Percentiles rank a stretch among this genome's conserved stretches.
These are phyloP conservation scores for Crithidia sp. DNA, from an alignment of 208 protist species.

Conservation along the genomic window DNA sequence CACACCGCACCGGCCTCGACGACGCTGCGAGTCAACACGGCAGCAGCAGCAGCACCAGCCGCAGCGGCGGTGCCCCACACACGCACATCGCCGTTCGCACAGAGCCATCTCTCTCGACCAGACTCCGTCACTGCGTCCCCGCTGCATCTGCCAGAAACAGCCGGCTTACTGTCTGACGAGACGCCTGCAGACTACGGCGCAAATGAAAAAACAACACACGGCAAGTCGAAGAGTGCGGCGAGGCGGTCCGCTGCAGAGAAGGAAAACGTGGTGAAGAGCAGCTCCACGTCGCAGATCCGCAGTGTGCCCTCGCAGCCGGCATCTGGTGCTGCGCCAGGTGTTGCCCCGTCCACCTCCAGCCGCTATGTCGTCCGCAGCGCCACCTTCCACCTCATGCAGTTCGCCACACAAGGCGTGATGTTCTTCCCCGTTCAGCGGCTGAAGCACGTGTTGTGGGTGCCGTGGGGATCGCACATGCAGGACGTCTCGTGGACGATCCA, in stretches of 20 bases:
- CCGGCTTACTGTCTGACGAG: background rate
- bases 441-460: conserved; percentile 55
- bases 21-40: background rate
- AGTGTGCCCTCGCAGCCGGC: background rate
- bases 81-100: background rate
- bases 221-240: no score
- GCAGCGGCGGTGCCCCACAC: background rate
- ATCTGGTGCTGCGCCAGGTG: background rate
- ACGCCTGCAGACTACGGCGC: conserved; percentile 2
- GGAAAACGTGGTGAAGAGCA: conserved; percentile 8
- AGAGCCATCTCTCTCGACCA: background rate
- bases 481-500: conserved; percentile 66
- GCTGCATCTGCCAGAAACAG: background rate
- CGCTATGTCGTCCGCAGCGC: conserved; percentile 50
- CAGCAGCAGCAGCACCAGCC: background rate
- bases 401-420: conserved; percentile 68
- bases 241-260: background rate
- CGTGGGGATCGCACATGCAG: conserved; percentile 71
- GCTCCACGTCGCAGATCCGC: conserved; percentile 15
- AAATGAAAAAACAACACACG: background rate
- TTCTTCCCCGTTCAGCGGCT: conserved; percentile 66
- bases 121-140: background rate
- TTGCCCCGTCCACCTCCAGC: background rate
- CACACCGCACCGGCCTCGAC: conserved; percentile 6
- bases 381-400: conserved; percentile 78